A percentile compares a stretch with the other conserved stretches of the same genome.
Evolutionary conservation across 805 yeast genomes (phyloP).

Genomic region (Zygotorulaspora danielsina): DNA sequence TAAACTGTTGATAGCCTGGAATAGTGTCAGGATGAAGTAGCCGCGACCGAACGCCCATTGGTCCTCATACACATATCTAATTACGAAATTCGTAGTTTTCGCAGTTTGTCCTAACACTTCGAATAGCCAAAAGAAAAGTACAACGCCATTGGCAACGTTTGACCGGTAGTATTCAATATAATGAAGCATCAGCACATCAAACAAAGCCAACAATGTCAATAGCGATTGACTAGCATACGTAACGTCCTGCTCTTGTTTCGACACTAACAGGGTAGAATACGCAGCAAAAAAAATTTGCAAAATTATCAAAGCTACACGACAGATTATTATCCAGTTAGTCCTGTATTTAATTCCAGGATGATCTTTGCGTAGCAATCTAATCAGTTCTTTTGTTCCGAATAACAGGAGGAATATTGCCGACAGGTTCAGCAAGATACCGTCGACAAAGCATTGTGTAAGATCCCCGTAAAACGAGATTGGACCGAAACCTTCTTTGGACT

Average conservation of each 20-base stretch:
- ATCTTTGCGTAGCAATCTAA: constrained; percentile 21
- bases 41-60: constrained; percentile 27
- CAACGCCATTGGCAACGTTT: constrained; percentile 58
- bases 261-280: constrained; percentile 21
- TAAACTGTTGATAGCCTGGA: constrained; percentile 33
- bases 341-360: constrained; percentile 35
- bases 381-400: constrained; percentile 41
- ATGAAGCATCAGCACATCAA: constrained; percentile 54
- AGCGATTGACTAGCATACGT: constrained; percentile 24
- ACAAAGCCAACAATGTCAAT: constrained; percentile 37
- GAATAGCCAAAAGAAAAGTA: constrained; percentile 74
- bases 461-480: constrained; percentile 48
- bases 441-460: constrained; percentile 56
- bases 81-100: constrained; percentile 40
- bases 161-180: constrained; percentile 69
- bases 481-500: constrained; percentile 40
- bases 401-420: constrained; percentile 43
- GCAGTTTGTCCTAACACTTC: constrained; percentile 45
- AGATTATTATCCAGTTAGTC: constrained; percentile 37
- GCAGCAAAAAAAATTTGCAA: constrained; percentile 34
- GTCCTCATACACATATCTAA: constrained; percentile 35
- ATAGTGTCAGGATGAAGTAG: constrained; percentile 32
- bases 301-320: constrained; percentile 35
- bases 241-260: constrained; percentile 19
- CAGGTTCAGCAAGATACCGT: constrained; percentile 45